Base-by-base conservation (phyloP, 139 green algal species). In the Picochlorum sp. region DNA sequence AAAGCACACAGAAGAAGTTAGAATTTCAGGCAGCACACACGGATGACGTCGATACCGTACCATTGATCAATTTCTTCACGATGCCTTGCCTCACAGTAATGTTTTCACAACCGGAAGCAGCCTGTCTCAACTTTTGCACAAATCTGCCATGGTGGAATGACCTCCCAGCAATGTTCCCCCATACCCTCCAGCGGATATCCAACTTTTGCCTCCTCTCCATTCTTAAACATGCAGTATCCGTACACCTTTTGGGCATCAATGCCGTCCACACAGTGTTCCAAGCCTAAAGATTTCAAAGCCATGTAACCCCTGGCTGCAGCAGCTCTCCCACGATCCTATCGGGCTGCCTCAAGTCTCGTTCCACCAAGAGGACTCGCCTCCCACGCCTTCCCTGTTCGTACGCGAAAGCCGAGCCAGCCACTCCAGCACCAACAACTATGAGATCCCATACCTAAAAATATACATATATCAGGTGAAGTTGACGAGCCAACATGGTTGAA, bases 321-420 rank as follows among this genome's bases (percentile, higher is more conserved):
- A 98, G 83, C 84, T 98, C 93, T 0, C 93, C 93, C n/a, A 98
- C 87, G 34, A 98, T 98, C n/a, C 93, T 77, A 71, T 98, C 91
- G 28, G 92, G 93, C 81, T 97, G 85, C 5, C 61, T 56, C 7
- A 98, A 68, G 62, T 97, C 90, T 0, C 90, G 79, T 71, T 98
- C 93, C 41, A 98, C 63, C 45, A 97, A 62, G 47, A 98, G 77
- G 47, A 97, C 88, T 3, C 79, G 65, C 1, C 92, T 74, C 0
- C 89, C 85, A 55, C 84, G 75, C 37, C 47, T 50, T 45, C 67
- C 91, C 26, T 97, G 87, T 3, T 78, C 70, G 67, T 87, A 90
- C 2, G 92, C 91, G n/a, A 98, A 79, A 0, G 89, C 83, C 2
- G 75, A 79, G 3, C 92, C 92, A 11, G 92, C 92, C 3, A 98